These are phyloP conservation scores for Penicillium paneum DNA, from an alignment of 2,329 filamentous ascomycete species.

Conservation along the genomic window DNA sequence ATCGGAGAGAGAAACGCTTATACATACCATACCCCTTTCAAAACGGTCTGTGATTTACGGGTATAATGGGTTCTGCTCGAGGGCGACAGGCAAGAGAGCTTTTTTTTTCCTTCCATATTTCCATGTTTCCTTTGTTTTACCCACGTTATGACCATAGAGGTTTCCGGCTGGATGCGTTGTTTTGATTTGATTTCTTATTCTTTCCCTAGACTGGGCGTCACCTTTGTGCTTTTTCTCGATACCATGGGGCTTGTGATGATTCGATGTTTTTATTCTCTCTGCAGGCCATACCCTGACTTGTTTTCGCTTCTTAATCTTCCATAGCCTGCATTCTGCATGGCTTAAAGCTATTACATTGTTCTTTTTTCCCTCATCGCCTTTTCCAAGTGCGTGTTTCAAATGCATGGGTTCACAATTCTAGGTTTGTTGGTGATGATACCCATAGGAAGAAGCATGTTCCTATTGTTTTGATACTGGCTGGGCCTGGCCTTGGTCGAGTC, in stretches of 20 bases:
- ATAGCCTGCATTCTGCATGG: constrained; percentile 14
- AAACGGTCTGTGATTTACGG: constrained; percentile 11
- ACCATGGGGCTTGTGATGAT: constrained; percentile 31
- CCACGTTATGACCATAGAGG: constrained; percentile 42
- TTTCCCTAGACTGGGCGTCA: constrained; percentile 38
- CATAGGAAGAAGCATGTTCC: constrained; percentile 16
- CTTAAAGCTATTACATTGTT: constrained; percentile 6
- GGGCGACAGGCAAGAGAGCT: constrained; percentile 13
- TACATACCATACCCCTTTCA: constrained; percentile 3
- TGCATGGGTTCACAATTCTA: constrained; percentile 10
- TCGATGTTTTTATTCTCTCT: constrained; percentile 19
- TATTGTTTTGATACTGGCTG: constrained; percentile 2
- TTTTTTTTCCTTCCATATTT: constrained; percentile 13
- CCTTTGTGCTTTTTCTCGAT: constrained; percentile 26
- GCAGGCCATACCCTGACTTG: background rate
- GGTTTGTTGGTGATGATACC: constrained; percentile 24
- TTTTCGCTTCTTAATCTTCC: constrained; percentile 14
- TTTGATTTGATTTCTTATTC: constrained; percentile 30
- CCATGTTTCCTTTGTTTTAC: constrained; percentile 19
- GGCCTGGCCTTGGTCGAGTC: constrained; percentile 2
- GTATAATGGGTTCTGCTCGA: constrained; percentile 10
- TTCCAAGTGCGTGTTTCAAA: constrained; percentile 17
- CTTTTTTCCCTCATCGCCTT: background rate
- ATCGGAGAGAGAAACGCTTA: constrained; percentile 11
- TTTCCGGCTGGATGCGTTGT: constrained; percentile 33